Conservation (phyloP, 31 red algal genomes). For the Asparagopsis taxiformis region DNA sequence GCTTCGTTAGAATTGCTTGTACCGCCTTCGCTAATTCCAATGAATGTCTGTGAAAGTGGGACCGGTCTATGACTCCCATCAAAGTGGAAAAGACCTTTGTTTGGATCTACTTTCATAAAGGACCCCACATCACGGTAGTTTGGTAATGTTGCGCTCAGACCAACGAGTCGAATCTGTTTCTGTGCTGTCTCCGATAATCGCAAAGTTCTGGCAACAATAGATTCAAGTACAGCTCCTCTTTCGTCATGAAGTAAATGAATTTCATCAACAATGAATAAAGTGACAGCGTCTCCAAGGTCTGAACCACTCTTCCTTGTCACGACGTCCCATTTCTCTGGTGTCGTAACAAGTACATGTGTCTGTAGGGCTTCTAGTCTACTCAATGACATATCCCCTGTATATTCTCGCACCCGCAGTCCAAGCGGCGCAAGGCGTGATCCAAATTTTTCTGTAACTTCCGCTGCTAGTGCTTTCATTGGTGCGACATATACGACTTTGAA, state of each 20-base stretch:
- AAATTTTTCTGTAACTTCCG: conserved; percentile 97
- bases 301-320: conserved; percentile 89
- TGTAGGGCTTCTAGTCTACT: conserved; percentile 60
- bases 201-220: conserved; percentile 92
- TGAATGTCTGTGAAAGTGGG: conserved; percentile 88
- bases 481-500: conserved; percentile 96
- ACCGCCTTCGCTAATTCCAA: conserved; percentile 80
- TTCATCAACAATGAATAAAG: conserved; percentile 97
- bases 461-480: conserved; percentile 99
- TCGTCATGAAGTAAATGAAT: conserved; percentile 98
- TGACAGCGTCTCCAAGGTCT: conserved; percentile 60
- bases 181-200: conserved; percentile 78
- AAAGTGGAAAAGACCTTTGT: conserved; percentile 89
- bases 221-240: conserved; percentile 93
- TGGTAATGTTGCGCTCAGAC: conserved; percentile 96
- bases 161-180: conserved; percentile 82
- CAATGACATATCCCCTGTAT: conserved; percentile 90
- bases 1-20: conserved; percentile 52
- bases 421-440: conserved; percentile 56
- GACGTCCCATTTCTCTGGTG: conserved; percentile 99
- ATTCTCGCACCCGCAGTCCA: conserved; percentile 76
- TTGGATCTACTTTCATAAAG: conserved; percentile 87
- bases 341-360: conserved; percentile 94
- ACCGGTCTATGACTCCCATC: conserved; percentile 90
- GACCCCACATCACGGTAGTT: conserved; percentile 91